Evolutionary conservation across 306 rosid species (phyloP).

Genomic region (Oemleria cerasiformis): DNA sequence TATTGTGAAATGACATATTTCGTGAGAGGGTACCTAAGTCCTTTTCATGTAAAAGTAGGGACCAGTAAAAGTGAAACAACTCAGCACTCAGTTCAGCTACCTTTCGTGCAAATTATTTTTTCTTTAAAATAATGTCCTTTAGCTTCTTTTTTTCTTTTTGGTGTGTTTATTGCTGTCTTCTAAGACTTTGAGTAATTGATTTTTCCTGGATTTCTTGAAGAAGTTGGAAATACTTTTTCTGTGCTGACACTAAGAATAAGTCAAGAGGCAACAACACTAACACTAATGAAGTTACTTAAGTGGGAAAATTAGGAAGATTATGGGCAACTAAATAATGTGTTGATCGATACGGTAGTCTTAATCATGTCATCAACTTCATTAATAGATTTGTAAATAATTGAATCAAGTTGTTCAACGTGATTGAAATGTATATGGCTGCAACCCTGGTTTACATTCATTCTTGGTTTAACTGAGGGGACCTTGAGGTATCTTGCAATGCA

Average conservation of each 20-base stretch:
- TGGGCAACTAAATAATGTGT: background rate
- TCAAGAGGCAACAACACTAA: too few species aligned
- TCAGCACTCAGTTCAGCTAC: background rate
- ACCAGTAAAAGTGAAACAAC: background rate
- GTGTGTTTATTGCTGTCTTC: too few species aligned
- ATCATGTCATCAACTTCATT: slow-evolving; percentile 5
- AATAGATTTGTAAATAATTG: background rate
- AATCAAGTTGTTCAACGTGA: slow-evolving; percentile 1
- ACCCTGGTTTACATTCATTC: background rate
- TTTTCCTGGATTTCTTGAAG: background rate
- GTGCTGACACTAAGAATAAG: too few species aligned
- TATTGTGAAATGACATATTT: background rate
- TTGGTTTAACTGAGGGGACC: background rate
- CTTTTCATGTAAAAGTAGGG: background rate
- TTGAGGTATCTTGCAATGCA: background rate
- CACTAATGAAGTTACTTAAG: background rate
- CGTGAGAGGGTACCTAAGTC: background rate
- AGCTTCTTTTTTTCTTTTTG: background rate
- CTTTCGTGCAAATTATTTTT: slow-evolving; percentile 1
- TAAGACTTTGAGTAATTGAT: background rate
- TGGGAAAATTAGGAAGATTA: background rate
- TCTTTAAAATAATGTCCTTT: background rate
- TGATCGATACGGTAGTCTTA: background rate
- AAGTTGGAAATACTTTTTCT: background rate
- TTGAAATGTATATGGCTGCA: background rate